phyloP scores from a whole-genome alignment of 2,329 filamentous ascomycete species.

The Ilyonectria sp. region DNA sequence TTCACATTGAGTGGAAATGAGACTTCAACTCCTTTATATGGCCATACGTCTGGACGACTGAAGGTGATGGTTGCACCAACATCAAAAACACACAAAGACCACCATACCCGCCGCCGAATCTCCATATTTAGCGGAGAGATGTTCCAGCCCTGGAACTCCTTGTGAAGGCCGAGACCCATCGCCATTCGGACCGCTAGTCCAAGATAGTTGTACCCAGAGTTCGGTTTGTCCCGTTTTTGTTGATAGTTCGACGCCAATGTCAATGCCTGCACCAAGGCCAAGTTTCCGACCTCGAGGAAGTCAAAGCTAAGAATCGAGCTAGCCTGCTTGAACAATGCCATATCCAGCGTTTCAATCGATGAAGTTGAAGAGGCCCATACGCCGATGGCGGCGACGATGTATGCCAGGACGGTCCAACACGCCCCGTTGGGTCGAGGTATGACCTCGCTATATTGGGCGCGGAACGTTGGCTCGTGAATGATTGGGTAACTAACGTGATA shows the following conservation, averaged over 20 bases:
- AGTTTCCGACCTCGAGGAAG: slow-evolving; percentile 61
- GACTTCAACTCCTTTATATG: slow-evolving; percentile 59
- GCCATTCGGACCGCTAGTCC: slow-evolving; percentile 66
- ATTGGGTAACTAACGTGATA: slow-evolving; percentile 64
- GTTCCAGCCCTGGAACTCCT: slow-evolving; percentile 56
- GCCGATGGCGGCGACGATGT: slow-evolving; percentile 56
- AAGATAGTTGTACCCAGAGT: slow-evolving; percentile 68
- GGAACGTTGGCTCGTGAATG: slow-evolving; percentile 62
- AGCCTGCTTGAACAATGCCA: slow-evolving; percentile 50
- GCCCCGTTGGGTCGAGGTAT: slow-evolving; percentile 51
- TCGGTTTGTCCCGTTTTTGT: slow-evolving; percentile 66
- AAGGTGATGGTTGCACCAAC: slow-evolving; percentile 63
- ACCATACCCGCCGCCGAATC: slow-evolving; percentile 56
- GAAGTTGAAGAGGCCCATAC: slow-evolving; percentile 51
- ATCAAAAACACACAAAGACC: slow-evolving; percentile 61
- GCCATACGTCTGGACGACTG: slow-evolving; percentile 52
- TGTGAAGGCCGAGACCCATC: slow-evolving; percentile 64
- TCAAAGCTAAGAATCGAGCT: slow-evolving; percentile 57
- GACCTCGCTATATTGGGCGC: slow-evolving; percentile 54
- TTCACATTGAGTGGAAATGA: slow-evolving; percentile 60
- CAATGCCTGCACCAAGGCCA: slow-evolving; percentile 62
- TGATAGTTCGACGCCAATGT: slow-evolving; percentile 63
- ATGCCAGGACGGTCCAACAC: slow-evolving; percentile 51
- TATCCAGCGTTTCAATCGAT: slow-evolving; percentile 40
- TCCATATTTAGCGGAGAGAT: slow-evolving; percentile 54